Conservation (phyloP, 768 basidiomycete genomes). For the Hortiboletus campestris region DNA sequence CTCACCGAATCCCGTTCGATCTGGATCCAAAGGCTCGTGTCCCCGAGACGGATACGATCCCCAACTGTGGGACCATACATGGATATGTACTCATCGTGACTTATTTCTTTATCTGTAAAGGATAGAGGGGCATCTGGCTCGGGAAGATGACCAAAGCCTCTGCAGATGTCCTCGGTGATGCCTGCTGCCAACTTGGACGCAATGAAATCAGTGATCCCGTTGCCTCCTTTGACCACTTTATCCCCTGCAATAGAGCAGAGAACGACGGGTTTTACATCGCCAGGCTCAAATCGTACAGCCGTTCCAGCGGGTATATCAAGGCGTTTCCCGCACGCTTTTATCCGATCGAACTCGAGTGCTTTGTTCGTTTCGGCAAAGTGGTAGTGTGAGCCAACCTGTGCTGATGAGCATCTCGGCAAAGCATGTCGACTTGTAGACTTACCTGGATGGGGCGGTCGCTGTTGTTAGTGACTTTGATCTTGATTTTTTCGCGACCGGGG, state of each 20-base stretch:
- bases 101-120: slow-evolving; percentile 50
- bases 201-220: slow-evolving; percentile 42
- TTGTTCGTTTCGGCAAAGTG: slow-evolving; percentile 91
- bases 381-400: slow-evolving; percentile 89
- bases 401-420: neutral
- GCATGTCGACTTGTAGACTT: slow-evolving; percentile 17
- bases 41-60: slow-evolving; percentile 84
- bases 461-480: slow-evolving; percentile 79
- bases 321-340: slow-evolving; percentile 74
- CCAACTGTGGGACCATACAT: slow-evolving; percentile 97
- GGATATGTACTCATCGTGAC: slow-evolving; percentile 74
- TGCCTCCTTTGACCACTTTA: slow-evolving; percentile 75
- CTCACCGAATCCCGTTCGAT: slow-evolving; percentile 81
- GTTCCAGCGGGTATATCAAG: slow-evolving; percentile 95
- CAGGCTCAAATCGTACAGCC: slow-evolving; percentile 95
- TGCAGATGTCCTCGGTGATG: slow-evolving; percentile 16
- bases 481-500: slow-evolving; percentile 63
- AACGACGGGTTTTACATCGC: slow-evolving; percentile 79
- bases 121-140: slow-evolving; percentile 63
- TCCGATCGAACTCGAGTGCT: slow-evolving; percentile 78
- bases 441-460: slow-evolving; percentile 95
- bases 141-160: slow-evolving; percentile 67
- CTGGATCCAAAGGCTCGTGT: slow-evolving; percentile 88
- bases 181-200: slow-evolving; percentile 53
- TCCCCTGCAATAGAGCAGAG: slow-evolving; percentile 77